Evolutionary conservation across 805 yeast genomes (phyloP).

Genomic region (Maudiozyma barnettii): DNA sequence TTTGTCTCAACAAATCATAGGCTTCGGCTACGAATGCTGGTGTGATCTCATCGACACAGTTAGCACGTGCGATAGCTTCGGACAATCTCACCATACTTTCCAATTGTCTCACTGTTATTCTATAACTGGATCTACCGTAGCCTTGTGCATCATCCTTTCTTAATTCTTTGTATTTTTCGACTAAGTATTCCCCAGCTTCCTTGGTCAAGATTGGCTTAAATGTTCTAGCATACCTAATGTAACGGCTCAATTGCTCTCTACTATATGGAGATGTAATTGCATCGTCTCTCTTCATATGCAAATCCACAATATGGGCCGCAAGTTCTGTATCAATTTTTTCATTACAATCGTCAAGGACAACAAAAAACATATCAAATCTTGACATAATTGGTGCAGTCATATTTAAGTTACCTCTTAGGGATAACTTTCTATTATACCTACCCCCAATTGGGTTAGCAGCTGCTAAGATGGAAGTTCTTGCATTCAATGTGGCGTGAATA

Average conservation of each 20-base stretch:
- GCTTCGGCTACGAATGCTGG: slow-evolving; percentile 89
- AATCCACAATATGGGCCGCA: slow-evolving; percentile 85
- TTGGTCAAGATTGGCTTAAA: slow-evolving; percentile 83
- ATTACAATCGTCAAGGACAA: slow-evolving; percentile 88
- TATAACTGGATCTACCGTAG: slow-evolving; percentile 62
- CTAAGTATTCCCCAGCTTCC: slow-evolving; percentile 69
- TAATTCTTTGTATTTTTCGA: slow-evolving; percentile 71
- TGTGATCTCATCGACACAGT: slow-evolving; percentile 81
- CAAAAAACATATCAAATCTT: slow-evolving; percentile 91
- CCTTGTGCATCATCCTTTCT: slow-evolving; percentile 90
- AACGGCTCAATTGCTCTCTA: slow-evolving; percentile 79
- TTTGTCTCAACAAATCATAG: slow-evolving; percentile 76
- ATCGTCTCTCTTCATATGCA: slow-evolving; percentile 83
- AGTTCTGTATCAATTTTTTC: slow-evolving; percentile 81
- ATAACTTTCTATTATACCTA: slow-evolving; percentile 78
- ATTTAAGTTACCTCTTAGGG: slow-evolving; percentile 75
- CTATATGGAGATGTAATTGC: slow-evolving; percentile 86
- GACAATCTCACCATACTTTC: slow-evolving; percentile 88
- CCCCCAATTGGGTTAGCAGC: slow-evolving; percentile 99
- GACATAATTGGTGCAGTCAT: slow-evolving; percentile 99
- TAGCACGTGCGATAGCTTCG: slow-evolving; percentile 95
- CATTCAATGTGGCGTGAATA: slow-evolving; percentile 94
- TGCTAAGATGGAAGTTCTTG: slow-evolving; percentile 90
- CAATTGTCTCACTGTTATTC: slow-evolving; percentile 94
- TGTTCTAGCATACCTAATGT: slow-evolving; percentile 84